Evolutionary conservation across 2,329 filamentous ascomycete species (phyloP).

Genomic region (Aspergillus felis): DNA sequence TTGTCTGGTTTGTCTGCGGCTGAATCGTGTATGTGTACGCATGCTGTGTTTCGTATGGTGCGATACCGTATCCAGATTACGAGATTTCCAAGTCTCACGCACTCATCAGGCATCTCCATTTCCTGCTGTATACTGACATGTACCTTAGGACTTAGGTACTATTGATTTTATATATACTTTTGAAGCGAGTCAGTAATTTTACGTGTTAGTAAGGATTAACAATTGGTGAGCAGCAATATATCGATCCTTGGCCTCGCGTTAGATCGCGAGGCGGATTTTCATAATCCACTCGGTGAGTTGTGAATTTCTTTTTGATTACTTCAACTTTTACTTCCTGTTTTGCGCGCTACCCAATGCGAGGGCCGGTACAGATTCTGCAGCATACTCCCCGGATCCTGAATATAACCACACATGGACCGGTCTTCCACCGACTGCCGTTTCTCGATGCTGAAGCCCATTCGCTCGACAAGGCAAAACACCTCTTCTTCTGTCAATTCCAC

Average conservation of each 20-base stretch:
- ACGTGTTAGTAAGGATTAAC: background rate
- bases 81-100: background rate
- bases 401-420: conserved; percentile 65
- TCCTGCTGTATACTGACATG: no score
- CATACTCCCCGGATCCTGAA: conserved; percentile 82
- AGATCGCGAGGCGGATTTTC: background rate
- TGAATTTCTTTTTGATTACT: background rate
- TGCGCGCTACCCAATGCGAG: conserved; percentile 81
- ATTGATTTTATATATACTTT: background rate
- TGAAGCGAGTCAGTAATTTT: background rate
- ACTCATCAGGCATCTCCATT: no score
- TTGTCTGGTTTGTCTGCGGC: conserved; percentile 15
- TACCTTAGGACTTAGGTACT: no score
- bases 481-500: conserved; percentile 90
- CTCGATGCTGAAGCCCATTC: conserved; percentile 73
- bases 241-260: background rate
- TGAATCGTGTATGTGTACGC: conserved; percentile 12
- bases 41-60: conserved; percentile 2
- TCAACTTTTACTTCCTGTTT: background rate
- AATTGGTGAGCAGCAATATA: background rate
- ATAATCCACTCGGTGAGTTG: background rate
- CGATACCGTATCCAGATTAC: background rate
- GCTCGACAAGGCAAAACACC: conserved; percentile 69
- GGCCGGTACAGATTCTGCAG: conserved; percentile 76
- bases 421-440: conserved; percentile 56